Evolutionary conservation across 257 asterid genomes (phyloP).

Genomic region (Solanum sejunctum): DNA sequence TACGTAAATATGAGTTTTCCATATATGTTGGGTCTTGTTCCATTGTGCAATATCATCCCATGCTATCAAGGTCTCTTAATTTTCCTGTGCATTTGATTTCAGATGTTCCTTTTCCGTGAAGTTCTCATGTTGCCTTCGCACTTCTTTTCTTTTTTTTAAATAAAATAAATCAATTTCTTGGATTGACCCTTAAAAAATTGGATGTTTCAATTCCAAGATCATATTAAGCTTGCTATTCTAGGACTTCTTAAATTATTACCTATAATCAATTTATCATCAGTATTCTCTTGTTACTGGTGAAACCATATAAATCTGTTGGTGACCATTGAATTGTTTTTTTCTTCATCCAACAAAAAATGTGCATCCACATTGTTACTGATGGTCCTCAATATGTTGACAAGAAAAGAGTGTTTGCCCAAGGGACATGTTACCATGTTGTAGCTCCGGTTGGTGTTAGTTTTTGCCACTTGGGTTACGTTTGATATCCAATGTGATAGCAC

Average conservation of each 20-base stretch:
- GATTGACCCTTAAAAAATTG: background rate
- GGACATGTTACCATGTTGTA: background rate
- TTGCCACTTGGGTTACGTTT: background rate
- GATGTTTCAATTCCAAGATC: background rate
- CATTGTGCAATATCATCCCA: background rate
- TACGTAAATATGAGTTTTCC: conserved; percentile 10
- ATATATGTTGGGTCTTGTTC: conserved; percentile 14
- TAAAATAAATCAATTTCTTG: background rate
- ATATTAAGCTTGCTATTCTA: background rate
- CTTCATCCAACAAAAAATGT: background rate
- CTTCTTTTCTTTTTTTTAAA: background rate
- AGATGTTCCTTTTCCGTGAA: background rate
- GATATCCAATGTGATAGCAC: background rate
- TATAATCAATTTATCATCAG: background rate
- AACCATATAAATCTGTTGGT: background rate
- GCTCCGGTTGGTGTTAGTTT: background rate
- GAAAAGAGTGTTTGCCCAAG: background rate
- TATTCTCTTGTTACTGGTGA: background rate
- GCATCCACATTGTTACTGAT: background rate
- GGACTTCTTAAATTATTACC: background rate
- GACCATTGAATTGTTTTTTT: background rate
- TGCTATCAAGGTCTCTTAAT: background rate
- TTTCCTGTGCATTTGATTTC: background rate
- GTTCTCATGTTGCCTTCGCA: background rate
- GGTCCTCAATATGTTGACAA: background rate